A percentile compares a stretch with the other conserved stretches of the same genome.
Evolutionary conservation across 164 flowering plant genomes (phyloP).

Genomic region (Vitis rupestris): DNA sequence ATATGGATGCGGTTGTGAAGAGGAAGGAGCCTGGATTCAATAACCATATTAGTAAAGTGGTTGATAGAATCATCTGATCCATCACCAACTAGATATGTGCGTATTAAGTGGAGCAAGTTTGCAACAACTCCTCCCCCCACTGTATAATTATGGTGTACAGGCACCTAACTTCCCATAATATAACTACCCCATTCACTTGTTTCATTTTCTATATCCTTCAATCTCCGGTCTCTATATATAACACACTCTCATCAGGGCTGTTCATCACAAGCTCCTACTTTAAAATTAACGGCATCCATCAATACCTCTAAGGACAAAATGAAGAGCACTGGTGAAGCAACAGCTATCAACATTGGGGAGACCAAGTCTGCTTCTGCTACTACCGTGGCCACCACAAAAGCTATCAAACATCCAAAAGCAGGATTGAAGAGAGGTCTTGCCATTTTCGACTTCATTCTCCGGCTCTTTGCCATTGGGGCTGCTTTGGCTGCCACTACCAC

Average conservation of each 20-base stretch:
- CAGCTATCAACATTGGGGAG: slow-evolving; percentile 21
- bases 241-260: no score
- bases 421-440: slow-evolving; percentile 50
- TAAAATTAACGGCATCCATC: no score
- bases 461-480: slow-evolving; percentile 44
- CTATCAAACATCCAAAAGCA: slow-evolving; percentile 14
- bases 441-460: slow-evolving; percentile 56
- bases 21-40: no score
- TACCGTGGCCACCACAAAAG: slow-evolving; percentile 6
- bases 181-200: background rate
- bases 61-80: no score
- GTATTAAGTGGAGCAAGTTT: slow-evolving; percentile 15
- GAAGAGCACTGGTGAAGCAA: slow-evolving; percentile 16
- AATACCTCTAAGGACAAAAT: background rate
- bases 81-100: no score
- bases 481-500: slow-evolving; percentile 52
- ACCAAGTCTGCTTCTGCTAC: slow-evolving; percentile 21
- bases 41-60: no score
- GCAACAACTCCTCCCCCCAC: slow-evolving; percentile 6
- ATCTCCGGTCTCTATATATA: no score
- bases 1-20: no score
- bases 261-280: no score
- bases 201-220: no score
- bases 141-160: background rate
- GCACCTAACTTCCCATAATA: slow-evolving; percentile 6